Base-by-base conservation (phyloP, 129 eudicot species). In the Tanacetum coccineum region DNA sequence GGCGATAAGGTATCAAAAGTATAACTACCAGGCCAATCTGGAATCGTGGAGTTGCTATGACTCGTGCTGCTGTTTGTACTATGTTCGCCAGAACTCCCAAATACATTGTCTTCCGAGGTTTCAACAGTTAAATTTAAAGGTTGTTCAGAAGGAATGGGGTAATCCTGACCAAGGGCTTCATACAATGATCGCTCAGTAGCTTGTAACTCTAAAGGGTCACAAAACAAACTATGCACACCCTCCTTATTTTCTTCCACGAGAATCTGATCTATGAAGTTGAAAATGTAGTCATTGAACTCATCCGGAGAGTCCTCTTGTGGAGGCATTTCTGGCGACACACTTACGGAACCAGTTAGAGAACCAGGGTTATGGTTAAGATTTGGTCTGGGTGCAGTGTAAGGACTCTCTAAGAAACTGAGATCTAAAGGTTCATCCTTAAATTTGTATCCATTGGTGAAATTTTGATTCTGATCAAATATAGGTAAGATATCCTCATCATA, bases 191-290 rank as follows among this genome's bases (percentile, higher is more conserved):
- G 75, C 81, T 90, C 95, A 2, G 92, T 83, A 17, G 85, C 92
- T 72, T 75, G 83, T 47, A 90, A 70, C 30, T 89, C 92, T 52
- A 84, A 73, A 15, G 88, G 95, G 71, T 90, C 97, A 54, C 76
- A 81, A 77, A 90, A 84, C 91, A 85, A 78, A 56, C 85, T 80
- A 4, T 85, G 91, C 61, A 80, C 82, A 3, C 80, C 87, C 49
- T 90, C 97, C 71, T 82, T 75, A 48, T 82, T 75, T 77, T 90
- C 97, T 82, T 87, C 97, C 71, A 90, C 65, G 18, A 90, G 82
- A 59, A 90, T 82, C 69, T 82, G 91, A 62, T 81, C 79, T 25
- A 90, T 83, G 70, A 67, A 90, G 70, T 82, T 76, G 9, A 87
- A 71, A 67, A 88, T 84, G 36, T 76, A 76, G 55, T 90, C 97